A percentile compares a stretch with the other conserved stretches of the same genome.
phyloP scores from a whole-genome alignment of 305 asterid genomes.

The Andrographis paniculata region DNA sequence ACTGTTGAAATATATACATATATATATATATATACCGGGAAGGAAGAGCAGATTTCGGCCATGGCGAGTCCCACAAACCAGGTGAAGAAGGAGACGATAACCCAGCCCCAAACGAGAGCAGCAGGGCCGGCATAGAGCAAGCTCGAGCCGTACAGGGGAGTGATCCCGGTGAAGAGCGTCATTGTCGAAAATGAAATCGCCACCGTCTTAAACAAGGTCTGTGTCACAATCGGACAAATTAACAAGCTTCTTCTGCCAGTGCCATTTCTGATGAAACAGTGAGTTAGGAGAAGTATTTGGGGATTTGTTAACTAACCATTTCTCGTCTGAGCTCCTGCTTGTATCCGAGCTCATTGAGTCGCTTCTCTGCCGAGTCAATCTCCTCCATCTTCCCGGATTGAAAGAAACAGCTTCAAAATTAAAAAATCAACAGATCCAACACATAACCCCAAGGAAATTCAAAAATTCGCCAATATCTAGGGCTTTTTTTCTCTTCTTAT shows the following conservation, averaged over 20 bases:
- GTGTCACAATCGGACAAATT: no score
- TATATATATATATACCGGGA: no score
- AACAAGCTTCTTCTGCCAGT: not conserved
- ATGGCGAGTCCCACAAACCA: conserved; percentile 39
- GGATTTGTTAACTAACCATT: conserved; percentile 21
- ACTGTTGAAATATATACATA: no score
- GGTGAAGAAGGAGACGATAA: conserved; percentile 37
- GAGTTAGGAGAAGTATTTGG: not conserved
- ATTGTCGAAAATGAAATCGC: conserved; percentile 38
- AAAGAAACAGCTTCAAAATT: no score
- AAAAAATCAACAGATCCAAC: no score
- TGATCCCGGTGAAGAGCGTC: conserved; percentile 40
- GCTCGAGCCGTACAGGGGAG: conserved; percentile 31
- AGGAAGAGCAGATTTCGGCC: conserved; percentile 47
- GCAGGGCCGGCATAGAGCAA: conserved; percentile 35
- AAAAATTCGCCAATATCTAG: no score
- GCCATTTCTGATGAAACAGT: not conserved
- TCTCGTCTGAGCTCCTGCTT: conserved; percentile 37
- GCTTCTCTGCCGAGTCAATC: conserved; percentile 34
- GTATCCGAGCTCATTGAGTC: conserved; percentile 42
- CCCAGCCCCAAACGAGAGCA: conserved; percentile 38
- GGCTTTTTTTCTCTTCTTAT: no score
- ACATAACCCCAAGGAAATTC: no score
- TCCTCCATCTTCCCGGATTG: no score
- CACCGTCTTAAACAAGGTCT: conserved; percentile 31